These are phyloP conservation scores for Talaromyces thailandensis DNA, from an alignment of 495 filamentous ascomycete genomes.

Conservation along the genomic window DNA sequence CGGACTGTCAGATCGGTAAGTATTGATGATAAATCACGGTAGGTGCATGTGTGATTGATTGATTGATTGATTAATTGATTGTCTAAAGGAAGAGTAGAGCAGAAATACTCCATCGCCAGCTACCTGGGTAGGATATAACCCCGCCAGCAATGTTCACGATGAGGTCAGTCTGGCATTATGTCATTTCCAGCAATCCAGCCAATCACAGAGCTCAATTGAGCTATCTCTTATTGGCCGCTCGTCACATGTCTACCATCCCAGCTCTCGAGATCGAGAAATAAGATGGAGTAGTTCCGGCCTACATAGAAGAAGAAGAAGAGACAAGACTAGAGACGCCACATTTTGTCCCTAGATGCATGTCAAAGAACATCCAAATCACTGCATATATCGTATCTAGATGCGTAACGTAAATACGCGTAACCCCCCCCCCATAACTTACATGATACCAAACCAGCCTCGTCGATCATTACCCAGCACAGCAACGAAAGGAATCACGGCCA, in stretches of 20 bases:
- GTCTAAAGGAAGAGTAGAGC: background rate
- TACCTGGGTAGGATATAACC: background rate
- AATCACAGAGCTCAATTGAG: background rate
- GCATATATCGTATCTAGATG: background rate
- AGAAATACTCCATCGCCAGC: background rate
- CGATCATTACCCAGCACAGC: background rate
- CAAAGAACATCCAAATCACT: background rate
- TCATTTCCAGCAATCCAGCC: background rate
- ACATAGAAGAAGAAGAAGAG: background rate
- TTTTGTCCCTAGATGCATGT: background rate
- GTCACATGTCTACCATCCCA: background rate
- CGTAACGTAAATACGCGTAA: background rate
- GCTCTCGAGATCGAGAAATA: too few relatives aligned
- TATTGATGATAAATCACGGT: too few relatives aligned
- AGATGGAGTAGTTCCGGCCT: too few relatives aligned
- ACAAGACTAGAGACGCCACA: background rate
- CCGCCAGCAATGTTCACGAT: background rate
- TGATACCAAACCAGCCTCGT: background rate
- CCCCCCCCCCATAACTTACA: background rate
- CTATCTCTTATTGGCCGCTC: background rate
- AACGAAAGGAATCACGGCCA: background rate
- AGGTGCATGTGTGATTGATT: background rate
- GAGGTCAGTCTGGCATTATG: background rate
- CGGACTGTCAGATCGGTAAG: too few relatives aligned
- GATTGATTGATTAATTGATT: background rate